Percentiles rank a stretch among this genome's conserved stretches.
Evolutionary conservation across 768 basidiomycete genomes (phyloP).

Genomic region (Hypholoma fasciculare): DNA sequence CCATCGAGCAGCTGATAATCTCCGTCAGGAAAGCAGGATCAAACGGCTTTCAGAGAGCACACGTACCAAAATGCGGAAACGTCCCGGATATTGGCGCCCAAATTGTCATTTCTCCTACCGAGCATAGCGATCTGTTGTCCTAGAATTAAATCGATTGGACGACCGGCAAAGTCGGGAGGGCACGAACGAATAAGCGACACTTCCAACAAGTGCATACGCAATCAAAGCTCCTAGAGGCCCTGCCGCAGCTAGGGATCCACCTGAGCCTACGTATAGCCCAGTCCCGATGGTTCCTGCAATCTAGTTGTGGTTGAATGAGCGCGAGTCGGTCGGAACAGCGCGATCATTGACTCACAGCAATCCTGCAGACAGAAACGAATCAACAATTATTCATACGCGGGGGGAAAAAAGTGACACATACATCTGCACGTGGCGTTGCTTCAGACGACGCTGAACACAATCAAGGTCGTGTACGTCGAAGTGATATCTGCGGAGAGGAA

Average conservation of each 20-base stretch:
- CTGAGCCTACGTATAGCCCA: slow-evolving; percentile 73
- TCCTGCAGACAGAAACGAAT: slow-evolving; percentile 35
- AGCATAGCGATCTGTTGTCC: slow-evolving; percentile 51
- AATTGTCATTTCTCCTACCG: slow-evolving; percentile 76
- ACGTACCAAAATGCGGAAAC: slow-evolving; percentile 67
- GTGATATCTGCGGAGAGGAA: slow-evolving; percentile 30
- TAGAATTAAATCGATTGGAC: neutral
- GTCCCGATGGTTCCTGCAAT: slow-evolving; percentile 78
- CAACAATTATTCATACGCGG: neutral
- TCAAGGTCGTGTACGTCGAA: slow-evolving; percentile 66
- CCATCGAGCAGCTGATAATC: slow-evolving; percentile 48
- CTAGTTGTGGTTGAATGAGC: slow-evolving; percentile 25
- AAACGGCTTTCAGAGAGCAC: slow-evolving; percentile 5
- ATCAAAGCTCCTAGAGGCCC: slow-evolving; percentile 70
- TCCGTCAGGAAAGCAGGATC: neutral
- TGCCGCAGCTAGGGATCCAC: slow-evolving; percentile 56
- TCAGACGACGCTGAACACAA: slow-evolving; percentile 67
- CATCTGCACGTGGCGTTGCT: slow-evolving; percentile 84
- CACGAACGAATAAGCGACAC: slow-evolving; percentile 62
- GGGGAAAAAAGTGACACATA: slow-evolving; percentile 26
- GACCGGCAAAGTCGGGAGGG: neutral
- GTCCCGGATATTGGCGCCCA: slow-evolving; percentile 78
- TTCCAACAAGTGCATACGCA: slow-evolving; percentile 63
- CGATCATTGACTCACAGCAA: slow-evolving; percentile 49
- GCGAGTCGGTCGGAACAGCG: neutral